Conservation (phyloP, 345 rosid species). For the Crucihimalaya himalaica region DNA sequence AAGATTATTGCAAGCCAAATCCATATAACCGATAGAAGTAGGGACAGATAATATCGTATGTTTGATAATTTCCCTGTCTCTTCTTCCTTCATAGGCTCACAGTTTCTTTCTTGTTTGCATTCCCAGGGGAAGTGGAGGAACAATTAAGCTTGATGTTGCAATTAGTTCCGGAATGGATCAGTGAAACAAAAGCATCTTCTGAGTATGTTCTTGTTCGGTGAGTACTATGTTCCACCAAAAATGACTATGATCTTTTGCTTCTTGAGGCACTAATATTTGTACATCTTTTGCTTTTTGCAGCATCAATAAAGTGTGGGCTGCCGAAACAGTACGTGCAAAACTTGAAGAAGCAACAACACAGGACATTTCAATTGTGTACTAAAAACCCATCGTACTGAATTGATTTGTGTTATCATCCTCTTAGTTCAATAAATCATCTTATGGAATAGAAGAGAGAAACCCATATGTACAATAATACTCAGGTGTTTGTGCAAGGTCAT, state of each 20-base stretch:
- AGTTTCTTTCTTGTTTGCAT: slow-evolving; percentile 26
- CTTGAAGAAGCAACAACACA: slow-evolving; percentile 59
- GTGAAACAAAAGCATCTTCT: slow-evolving; percentile 54
- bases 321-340: slow-evolving; percentile 48
- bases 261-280: slow-evolving; percentile 12
- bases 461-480: too few relatives aligned
- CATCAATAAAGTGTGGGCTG: slow-evolving; percentile 52
- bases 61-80: background rate
- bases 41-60: slow-evolving; percentile 22
- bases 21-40: slow-evolving; percentile 71
- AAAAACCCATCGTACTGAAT: background rate
- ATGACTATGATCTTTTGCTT: background rate
- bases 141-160: slow-evolving; percentile 64
- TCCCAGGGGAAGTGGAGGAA: slow-evolving; percentile 85
- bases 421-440: background rate
- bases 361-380: slow-evolving; percentile 15
- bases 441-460: too few relatives aligned
- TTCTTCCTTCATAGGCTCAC: slow-evolving; percentile 9
- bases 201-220: slow-evolving; percentile 79
- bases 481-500: too few relatives aligned
- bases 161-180: slow-evolving; percentile 89
- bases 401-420: background rate
- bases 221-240: slow-evolving; percentile 34
- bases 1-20: slow-evolving; percentile 55
- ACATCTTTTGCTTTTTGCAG: slow-evolving; percentile 49